Percentiles rank a stretch among this genome's conserved stretches.
These are phyloP conservation scores for Chimonanthus salicifolius DNA, from an alignment of 164 flowering plant genomes.

Conservation along the genomic window DNA sequence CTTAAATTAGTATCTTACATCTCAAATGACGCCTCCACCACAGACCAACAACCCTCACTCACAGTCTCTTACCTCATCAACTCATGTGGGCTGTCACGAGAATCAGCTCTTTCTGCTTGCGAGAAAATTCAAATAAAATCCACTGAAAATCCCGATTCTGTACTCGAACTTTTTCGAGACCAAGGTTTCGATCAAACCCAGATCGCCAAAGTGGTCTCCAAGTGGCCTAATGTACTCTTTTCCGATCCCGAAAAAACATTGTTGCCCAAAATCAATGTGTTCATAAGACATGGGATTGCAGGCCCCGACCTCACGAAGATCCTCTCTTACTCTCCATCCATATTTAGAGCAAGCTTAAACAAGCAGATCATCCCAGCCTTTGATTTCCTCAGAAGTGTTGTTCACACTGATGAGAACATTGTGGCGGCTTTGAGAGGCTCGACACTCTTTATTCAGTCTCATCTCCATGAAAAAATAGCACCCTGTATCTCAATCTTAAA, in stretches of 20 bases:
- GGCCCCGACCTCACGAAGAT: background rate
- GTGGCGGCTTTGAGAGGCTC: background rate
- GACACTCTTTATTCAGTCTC: background rate
- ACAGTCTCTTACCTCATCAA: background rate
- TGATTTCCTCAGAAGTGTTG: background rate
- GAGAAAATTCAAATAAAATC: background rate
- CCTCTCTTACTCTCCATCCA: background rate
- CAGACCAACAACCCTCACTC: no score
- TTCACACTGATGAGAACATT: background rate
- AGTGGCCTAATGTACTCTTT: background rate
- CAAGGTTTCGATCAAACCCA: background rate
- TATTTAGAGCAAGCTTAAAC: background rate
- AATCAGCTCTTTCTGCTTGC: background rate
- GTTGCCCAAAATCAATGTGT: slow-evolving; percentile 9
- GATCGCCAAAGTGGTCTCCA: background rate
- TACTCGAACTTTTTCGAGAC: background rate
- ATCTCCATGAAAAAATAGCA: background rate
- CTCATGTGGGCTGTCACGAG: background rate
- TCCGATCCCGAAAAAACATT: slow-evolving; percentile 4
- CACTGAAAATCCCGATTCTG: background rate
- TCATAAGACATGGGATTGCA: slow-evolving; percentile 9
- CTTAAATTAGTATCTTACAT: no score
- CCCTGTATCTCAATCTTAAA: background rate
- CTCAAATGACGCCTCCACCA: no score
- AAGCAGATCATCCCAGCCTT: background rate